phyloP scores from a whole-genome alignment of 1,139 yeast species.

The Yueomyces sp. region DNA sequence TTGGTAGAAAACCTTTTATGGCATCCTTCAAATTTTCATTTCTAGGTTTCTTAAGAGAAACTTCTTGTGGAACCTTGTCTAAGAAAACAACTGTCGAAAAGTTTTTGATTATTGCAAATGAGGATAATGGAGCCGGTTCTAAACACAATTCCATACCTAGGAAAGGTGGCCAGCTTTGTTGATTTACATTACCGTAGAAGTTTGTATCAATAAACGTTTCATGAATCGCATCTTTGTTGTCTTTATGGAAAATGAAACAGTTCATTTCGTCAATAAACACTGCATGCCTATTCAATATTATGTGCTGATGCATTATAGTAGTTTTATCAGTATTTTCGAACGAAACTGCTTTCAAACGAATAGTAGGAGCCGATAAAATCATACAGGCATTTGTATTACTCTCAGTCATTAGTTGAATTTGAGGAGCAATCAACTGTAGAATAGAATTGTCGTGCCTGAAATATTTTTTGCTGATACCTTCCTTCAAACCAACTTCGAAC shows the following conservation, averaged over 20 bases:
- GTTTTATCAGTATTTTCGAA: slow-evolving; percentile 35
- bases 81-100: slow-evolving; percentile 50
- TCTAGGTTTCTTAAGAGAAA: slow-evolving; percentile 15
- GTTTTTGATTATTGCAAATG: slow-evolving; percentile 48
- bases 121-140: slow-evolving; percentile 46
- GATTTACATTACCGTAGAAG: slow-evolving; percentile 29
- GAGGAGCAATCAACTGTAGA: slow-evolving; percentile 72
- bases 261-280: slow-evolving; percentile 57
- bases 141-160: slow-evolving; percentile 65
- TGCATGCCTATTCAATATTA: slow-evolving; percentile 64
- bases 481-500: slow-evolving; percentile 9
- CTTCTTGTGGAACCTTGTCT: slow-evolving; percentile 28
- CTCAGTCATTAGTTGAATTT: slow-evolving; percentile 65
- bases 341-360: slow-evolving; percentile 53
- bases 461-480: slow-evolving; percentile 2
- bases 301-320: slow-evolving; percentile 35
- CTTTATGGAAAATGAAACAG: slow-evolving; percentile 49
- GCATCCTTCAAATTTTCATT: slow-evolving; percentile 29
- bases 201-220: slow-evolving; percentile 31
- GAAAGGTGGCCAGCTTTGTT: slow-evolving; percentile 72
- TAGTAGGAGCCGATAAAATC: slow-evolving; percentile 57
- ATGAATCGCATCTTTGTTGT: slow-evolving; percentile 32
- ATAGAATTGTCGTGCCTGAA: slow-evolving; percentile 16
- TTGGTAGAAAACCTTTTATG: slow-evolving; percentile 52
- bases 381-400: slow-evolving; percentile 52